These are phyloP conservation scores for Aspergillus homomorphus DNA, from an alignment of 495 filamentous ascomycete species.

Conservation along the genomic window DNA sequence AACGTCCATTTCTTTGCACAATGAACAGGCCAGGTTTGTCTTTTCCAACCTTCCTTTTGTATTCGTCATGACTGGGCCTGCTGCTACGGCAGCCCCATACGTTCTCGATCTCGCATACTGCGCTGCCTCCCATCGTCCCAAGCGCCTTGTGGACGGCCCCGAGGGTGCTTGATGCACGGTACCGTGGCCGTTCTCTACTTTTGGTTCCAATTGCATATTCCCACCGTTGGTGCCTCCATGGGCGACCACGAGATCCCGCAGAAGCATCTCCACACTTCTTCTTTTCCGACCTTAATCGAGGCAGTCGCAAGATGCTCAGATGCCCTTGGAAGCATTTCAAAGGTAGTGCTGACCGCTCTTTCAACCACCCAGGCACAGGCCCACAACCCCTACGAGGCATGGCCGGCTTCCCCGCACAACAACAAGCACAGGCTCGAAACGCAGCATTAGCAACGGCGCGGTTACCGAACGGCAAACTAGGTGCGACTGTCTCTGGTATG, in stretches of 20 bases:
- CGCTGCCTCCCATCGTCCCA: slow-evolving; percentile 4
- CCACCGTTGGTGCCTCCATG: slow-evolving; percentile 21
- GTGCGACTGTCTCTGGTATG: slow-evolving; percentile 43
- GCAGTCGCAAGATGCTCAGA: slow-evolving; percentile 13
- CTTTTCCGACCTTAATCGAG: slow-evolving; percentile 17
- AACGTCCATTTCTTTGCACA: slow-evolving; percentile 3
- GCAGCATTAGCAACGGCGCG: slow-evolving; percentile 57
- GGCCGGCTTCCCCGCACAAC: slow-evolving; percentile 66
- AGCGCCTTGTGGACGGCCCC: neutral
- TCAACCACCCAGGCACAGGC: slow-evolving; percentile 51
- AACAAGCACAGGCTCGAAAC: slow-evolving; percentile 60
- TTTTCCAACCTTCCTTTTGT: slow-evolving; percentile 21
- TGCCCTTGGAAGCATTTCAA: slow-evolving; percentile 6
- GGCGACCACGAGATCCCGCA: slow-evolving; percentile 31
- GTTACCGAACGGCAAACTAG: slow-evolving; percentile 73
- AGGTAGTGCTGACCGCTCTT: slow-evolving; percentile 30
- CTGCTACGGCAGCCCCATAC: slow-evolving; percentile 8
- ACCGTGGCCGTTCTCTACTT: neutral
- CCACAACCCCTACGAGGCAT: slow-evolving; percentile 69
- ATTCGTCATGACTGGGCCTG: slow-evolving; percentile 13
- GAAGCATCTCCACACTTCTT: slow-evolving; percentile 16
- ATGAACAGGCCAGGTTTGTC: slow-evolving; percentile 48
- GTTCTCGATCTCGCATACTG: slow-evolving; percentile 3
- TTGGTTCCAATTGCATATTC: slow-evolving; percentile 27
- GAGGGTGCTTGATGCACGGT: slow-evolving; percentile 2